Evolutionary conservation across 2,329 filamentous ascomycete species (phyloP).

Genomic region (Fusarium avenaceum): DNA sequence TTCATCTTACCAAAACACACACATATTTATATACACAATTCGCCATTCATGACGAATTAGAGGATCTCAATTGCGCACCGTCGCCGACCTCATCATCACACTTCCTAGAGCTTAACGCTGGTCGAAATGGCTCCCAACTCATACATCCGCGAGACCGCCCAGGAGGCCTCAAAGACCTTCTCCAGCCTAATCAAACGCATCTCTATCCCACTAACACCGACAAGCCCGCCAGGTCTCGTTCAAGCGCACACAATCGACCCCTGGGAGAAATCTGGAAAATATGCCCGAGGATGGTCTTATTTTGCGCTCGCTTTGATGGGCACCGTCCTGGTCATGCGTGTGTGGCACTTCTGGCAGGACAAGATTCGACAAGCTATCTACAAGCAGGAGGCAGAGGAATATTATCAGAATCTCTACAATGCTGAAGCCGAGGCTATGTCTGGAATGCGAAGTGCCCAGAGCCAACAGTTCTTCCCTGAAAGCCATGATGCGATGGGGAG

Average conservation of each 20-base stretch:
- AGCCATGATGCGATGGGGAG: conserved; percentile 65
- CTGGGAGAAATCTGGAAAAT: conserved; percentile 85
- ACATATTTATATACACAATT: conserved; percentile 24
- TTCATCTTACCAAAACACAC: conserved; percentile 5
- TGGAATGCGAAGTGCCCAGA: conserved; percentile 63
- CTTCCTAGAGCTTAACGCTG: conserved; percentile 46
- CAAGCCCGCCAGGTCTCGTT: conserved; percentile 71
- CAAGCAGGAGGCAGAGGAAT: conserved; percentile 82
- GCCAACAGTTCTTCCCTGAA: conserved; percentile 82
- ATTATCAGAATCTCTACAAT: conserved; percentile 68
- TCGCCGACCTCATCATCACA: conserved; percentile 39
- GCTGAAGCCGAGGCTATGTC: conserved; percentile 63
- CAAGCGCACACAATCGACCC: conserved; percentile 79
- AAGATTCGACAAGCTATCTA: conserved; percentile 91
- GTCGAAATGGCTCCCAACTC: conserved; percentile 59
- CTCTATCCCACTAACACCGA: conserved; percentile 70
- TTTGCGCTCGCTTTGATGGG: conserved; percentile 81
- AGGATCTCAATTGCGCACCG: conserved; percentile 43
- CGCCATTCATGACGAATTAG: conserved; percentile 49
- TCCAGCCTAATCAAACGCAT: conserved; percentile 67
- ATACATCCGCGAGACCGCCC: conserved; percentile 52
- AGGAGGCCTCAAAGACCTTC: conserved; percentile 53
- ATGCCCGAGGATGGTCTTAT: conserved; percentile 89
- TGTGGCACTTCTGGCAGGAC: conserved; percentile 93
- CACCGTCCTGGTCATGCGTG: conserved; percentile 75